Evolutionary conservation across 345 rosid genomes (phyloP).

Genomic region (Aegle marmelos): DNA sequence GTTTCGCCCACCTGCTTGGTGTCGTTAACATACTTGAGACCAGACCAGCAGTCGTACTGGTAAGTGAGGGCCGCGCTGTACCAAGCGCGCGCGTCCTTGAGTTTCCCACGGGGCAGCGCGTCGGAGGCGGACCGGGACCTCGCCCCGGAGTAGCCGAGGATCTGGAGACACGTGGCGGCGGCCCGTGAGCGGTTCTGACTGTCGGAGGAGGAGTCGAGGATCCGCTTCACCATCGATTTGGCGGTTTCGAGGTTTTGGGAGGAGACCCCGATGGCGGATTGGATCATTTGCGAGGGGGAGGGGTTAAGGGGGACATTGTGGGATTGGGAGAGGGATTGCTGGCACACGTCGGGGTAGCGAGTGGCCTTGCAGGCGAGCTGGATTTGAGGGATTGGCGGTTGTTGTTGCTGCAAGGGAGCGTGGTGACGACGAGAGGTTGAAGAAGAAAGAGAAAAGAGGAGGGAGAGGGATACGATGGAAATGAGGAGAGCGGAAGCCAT

Average conservation of each 20-base stretch:
- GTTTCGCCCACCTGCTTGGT: constrained; percentile 43
- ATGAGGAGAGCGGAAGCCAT: background rate
- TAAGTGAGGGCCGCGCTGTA: constrained; percentile 67
- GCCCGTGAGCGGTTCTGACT: constrained; percentile 57
- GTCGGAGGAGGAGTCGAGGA: constrained; percentile 52
- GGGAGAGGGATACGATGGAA: background rate
- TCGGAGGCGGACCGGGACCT: constrained; percentile 44
- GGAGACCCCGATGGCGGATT: constrained; percentile 62
- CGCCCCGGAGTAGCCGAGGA: constrained; percentile 47
- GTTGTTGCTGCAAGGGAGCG: constrained; percentile 1
- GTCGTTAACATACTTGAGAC: constrained; percentile 65
- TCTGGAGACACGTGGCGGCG: constrained; percentile 54
- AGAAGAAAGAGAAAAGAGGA: background rate
- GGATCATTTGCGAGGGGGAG: constrained; percentile 52
- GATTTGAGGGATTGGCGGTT: constrained; percentile 27
- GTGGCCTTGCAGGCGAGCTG: constrained; percentile 63
- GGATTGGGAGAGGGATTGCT: constrained; percentile 35
- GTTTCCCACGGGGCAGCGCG: constrained; percentile 40
- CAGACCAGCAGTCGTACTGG: constrained; percentile 79
- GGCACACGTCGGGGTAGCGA: constrained; percentile 49
- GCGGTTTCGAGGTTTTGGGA: constrained; percentile 49
- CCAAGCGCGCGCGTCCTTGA: constrained; percentile 80
- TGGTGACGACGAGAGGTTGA: background rate
- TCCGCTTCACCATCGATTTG: constrained; percentile 50
- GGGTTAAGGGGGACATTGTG: constrained; percentile 40